phyloP scores from a whole-genome alignment of 345 rosid genomes.

The Melastoma malabathricum region DNA sequence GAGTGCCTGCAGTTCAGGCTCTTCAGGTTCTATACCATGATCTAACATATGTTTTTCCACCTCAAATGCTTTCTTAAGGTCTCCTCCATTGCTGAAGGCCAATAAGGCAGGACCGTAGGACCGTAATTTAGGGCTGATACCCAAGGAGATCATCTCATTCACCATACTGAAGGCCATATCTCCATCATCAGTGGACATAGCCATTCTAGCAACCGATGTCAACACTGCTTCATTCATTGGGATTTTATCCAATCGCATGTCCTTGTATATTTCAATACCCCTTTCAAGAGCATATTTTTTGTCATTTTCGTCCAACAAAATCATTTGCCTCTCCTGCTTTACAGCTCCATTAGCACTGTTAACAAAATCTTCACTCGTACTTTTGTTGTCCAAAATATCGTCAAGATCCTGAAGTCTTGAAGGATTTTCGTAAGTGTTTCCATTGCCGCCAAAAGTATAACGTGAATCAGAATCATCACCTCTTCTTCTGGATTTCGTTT shows the following conservation, averaged over 20 bases:
- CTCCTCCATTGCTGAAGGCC: slow-evolving; percentile 27
- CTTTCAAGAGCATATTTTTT: slow-evolving; percentile 37
- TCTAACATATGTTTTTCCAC: slow-evolving; percentile 57
- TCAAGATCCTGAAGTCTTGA: no score
- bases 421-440: no score
- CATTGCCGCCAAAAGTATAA: no score
- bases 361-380: slow-evolving; percentile 3
- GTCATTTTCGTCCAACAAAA: slow-evolving; percentile 29
- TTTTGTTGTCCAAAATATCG: not conserved
- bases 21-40: slow-evolving; percentile 50
- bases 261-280: slow-evolving; percentile 45
- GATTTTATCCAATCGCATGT: slow-evolving; percentile 30
- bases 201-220: slow-evolving; percentile 61
- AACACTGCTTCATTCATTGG: slow-evolving; percentile 48
- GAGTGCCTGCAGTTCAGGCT: slow-evolving; percentile 51
- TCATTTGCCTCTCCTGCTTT: slow-evolving; percentile 9
- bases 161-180: slow-evolving; percentile 63
- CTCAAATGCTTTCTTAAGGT: slow-evolving; percentile 35
- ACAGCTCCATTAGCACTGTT: not conserved
- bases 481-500: no score
- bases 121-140: slow-evolving; percentile 44
- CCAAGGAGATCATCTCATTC: slow-evolving; percentile 40
- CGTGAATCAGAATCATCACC: no score
- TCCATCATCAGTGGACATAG: slow-evolving; percentile 41
- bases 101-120: slow-evolving; percentile 57